A percentile compares a stretch with the other conserved stretches of the same genome.
Conservation (phyloP, 169 alveolate genomes). For the Theileria equi region DNA sequence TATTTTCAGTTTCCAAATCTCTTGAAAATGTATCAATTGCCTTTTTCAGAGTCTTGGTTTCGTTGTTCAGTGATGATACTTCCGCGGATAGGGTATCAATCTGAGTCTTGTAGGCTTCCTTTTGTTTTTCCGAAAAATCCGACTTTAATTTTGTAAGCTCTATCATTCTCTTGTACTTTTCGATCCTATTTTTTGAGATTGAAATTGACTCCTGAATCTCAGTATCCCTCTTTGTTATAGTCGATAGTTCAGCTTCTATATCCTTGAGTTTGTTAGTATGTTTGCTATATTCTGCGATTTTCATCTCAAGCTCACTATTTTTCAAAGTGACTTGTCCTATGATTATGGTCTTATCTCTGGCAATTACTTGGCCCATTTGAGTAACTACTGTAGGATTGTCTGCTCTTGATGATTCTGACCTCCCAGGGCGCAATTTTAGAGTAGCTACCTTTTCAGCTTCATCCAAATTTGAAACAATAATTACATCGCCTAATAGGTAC, state of each 20-base stretch:
- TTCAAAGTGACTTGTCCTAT: constrained; percentile 38
- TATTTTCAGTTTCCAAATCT: constrained; percentile 3
- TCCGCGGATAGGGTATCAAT: constrained; percentile 1
- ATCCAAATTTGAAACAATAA: constrained; percentile 38
- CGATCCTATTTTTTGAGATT: constrained; percentile 2
- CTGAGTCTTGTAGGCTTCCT: constrained; percentile 26
- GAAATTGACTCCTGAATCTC: constrained; percentile 1
- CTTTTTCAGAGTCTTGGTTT: constrained; percentile 1
- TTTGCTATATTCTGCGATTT: constrained; percentile 39
- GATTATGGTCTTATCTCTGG: constrained; percentile 51
- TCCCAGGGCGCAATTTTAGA: neutral
- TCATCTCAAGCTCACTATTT: constrained; percentile 49
- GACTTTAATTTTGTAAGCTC: constrained; percentile 31
- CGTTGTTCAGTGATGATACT: neutral
- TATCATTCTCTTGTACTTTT: constrained; percentile 27
- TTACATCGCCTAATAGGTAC: constrained; percentile 53
- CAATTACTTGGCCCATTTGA: constrained; percentile 55
- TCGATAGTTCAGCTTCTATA: constrained; percentile 40
- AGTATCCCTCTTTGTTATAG: constrained; percentile 1
- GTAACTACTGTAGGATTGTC: too few relatives aligned
- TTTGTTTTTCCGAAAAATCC: constrained; percentile 31
- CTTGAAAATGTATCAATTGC: neutral
- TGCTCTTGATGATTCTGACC: neutral
- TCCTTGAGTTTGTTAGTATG: constrained; percentile 11
- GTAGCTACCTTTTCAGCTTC: constrained; percentile 47